These are phyloP conservation scores for Neofusicoccum ribis DNA, from an alignment of 2,329 filamentous ascomycete species.

Conservation along the genomic window DNA sequence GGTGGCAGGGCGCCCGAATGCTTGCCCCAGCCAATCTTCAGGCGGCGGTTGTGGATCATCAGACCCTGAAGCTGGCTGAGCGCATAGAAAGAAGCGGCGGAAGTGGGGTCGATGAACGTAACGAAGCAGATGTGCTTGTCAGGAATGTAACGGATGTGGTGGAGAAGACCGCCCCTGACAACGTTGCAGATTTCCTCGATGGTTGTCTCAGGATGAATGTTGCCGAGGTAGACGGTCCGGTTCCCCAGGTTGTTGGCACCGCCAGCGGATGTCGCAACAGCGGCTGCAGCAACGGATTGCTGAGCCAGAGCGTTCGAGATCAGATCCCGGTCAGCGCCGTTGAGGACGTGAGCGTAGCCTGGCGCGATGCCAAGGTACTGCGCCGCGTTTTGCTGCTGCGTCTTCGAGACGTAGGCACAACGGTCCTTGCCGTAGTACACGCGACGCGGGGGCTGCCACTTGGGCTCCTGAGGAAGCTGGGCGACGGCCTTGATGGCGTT, in stretches of 20 bases:
- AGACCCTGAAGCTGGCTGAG: constrained; percentile 95
- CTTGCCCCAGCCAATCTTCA: constrained; percentile 99
- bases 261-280: constrained; percentile 92
- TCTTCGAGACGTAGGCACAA: constrained; percentile 98
- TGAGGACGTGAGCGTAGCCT: constrained; percentile 93
- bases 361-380: constrained; percentile 97
- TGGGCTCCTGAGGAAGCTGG: constrained; percentile 91
- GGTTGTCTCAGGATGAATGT: constrained; percentile 98
- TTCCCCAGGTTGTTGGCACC: constrained; percentile 98
- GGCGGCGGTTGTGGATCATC: constrained; percentile 97
- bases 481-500: constrained; percentile 98
- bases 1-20: constrained; percentile 95
- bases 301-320: constrained; percentile 96
- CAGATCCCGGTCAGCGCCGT: constrained; percentile 91
- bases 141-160: constrained; percentile 98
- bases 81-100: constrained; percentile 95
- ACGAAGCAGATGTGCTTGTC: constrained; percentile 99
- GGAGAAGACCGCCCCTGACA: constrained; percentile 88
- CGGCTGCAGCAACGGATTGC: constrained; percentile 94
- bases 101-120: constrained; percentile 97
- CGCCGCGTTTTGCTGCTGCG: constrained; percentile 97
- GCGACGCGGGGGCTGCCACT: constrained; percentile 92
- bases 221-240: constrained; percentile 94
- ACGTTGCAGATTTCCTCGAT: constrained; percentile 99
- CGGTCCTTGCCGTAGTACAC: constrained; percentile 99